Conservation (phyloP, 805 yeast species). For the Cyberlindnera lachancei region DNA sequence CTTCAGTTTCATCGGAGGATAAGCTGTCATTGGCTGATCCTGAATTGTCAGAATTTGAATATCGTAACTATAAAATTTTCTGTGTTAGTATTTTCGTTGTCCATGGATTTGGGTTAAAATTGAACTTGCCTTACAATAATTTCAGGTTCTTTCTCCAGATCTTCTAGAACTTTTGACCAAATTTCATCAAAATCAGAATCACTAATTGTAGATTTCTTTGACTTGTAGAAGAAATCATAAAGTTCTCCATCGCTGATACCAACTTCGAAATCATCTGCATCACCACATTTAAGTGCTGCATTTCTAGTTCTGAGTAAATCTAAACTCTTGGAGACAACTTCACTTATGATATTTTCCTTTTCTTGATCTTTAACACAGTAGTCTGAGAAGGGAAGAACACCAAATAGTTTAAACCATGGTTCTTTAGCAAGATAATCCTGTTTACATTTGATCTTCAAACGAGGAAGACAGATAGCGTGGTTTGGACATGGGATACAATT, state of each 20-base stretch:
- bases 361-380: slow-evolving; percentile 68
- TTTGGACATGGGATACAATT: slow-evolving; percentile 72
- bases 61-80: slow-evolving; percentile 13
- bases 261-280: slow-evolving; percentile 37
- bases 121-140: slow-evolving; percentile 73
- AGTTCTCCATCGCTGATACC: slow-evolving; percentile 45
- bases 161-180: slow-evolving; percentile 59
- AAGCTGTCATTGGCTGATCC: slow-evolving; percentile 30
- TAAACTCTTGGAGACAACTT: slow-evolving; percentile 59
- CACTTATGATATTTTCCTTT: slow-evolving; percentile 57
- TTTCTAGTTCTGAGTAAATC: slow-evolving; percentile 59
- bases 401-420: slow-evolving; percentile 49
- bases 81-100: slow-evolving; percentile 20
- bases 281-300: slow-evolving; percentile 58
- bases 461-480: slow-evolving; percentile 66
- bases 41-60: slow-evolving; percentile 32
- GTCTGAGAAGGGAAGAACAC: slow-evolving; percentile 54
- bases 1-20: slow-evolving; percentile 31
- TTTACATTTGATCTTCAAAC: slow-evolving; percentile 57
- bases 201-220: slow-evolving; percentile 24
- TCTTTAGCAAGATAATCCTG: slow-evolving; percentile 49
- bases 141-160: slow-evolving; percentile 60
- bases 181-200: slow-evolving; percentile 66
- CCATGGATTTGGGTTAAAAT: slow-evolving; percentile 5
- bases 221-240: slow-evolving; percentile 39